Conservation (phyloP, 2,329 filamentous ascomycete genomes). For the Fusarium longipes region DNA sequence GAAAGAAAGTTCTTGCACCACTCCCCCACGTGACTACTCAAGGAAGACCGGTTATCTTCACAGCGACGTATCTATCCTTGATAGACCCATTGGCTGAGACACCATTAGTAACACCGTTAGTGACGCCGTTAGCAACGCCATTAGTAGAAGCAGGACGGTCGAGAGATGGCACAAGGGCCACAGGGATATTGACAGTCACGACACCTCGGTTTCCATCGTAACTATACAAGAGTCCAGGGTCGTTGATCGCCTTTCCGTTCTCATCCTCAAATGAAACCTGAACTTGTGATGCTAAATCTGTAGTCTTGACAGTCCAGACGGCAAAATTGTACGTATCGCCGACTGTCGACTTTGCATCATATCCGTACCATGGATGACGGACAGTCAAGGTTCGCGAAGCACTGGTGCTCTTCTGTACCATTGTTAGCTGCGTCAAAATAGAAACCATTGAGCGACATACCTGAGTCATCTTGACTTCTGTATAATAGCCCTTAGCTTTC, state of each 20-base stretch:
- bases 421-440: background rate
- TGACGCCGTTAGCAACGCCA: too few relatives aligned
- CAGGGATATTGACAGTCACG: background rate
- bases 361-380: background rate
- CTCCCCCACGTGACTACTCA: too few relatives aligned
- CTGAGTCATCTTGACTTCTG: background rate
- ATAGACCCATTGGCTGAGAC: rapidly evolving
- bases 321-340: background rate
- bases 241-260: background rate
- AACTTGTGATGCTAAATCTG: background rate
- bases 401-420: background rate
- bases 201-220: background rate
- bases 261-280: background rate
- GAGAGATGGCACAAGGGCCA: background rate
- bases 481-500: background rate
- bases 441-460: background rate
- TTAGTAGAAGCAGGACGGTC: background rate
- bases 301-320: background rate
- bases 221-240: background rate
- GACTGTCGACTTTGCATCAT: background rate
- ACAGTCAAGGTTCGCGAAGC: background rate
- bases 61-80: background rate
- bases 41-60: background rate
- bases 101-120: too few relatives aligned
- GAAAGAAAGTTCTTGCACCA: too few relatives aligned